A percentile compares a stretch with the other conserved stretches of the same genome.
These are phyloP conservation scores for Boletus bicolor DNA, from an alignment of 768 basidiomycete species.

Conservation along the genomic window DNA sequence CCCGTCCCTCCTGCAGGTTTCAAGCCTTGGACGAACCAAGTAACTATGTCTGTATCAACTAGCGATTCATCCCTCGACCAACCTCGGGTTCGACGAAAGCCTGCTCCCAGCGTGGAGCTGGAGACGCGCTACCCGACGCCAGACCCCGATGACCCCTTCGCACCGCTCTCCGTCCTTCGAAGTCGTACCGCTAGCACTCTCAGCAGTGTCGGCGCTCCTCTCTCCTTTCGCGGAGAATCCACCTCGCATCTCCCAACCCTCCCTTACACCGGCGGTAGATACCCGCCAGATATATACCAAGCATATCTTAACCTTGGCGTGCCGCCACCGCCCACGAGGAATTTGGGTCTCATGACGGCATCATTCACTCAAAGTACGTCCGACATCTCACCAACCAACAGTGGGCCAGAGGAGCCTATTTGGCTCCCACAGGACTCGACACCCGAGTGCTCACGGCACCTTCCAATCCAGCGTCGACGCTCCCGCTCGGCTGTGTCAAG, in stretches of 20 bases:
- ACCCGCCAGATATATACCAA: slow-evolving; percentile 33
- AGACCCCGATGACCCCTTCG: slow-evolving; percentile 69
- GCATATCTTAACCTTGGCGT: slow-evolving; percentile 17
- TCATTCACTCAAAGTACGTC: slow-evolving; percentile 23
- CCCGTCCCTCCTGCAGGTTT: slow-evolving; percentile 12
- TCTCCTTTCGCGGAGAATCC: slow-evolving; percentile 30
- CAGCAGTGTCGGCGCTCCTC: slow-evolving; percentile 26
- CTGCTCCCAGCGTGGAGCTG: slow-evolving; percentile 49
- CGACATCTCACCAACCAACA: slow-evolving; percentile 14
- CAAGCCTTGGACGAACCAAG: slow-evolving; percentile 10
- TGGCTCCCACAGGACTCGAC: slow-evolving; percentile 8
- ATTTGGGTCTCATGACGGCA: slow-evolving; percentile 15
- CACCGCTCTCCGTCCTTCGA: slow-evolving; percentile 62
- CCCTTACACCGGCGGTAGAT: slow-evolving; percentile 32
- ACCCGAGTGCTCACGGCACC: slow-evolving; percentile 8
- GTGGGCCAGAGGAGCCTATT: slow-evolving; percentile 11
- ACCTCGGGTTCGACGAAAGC: slow-evolving; percentile 46
- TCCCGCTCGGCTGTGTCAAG: slow-evolving; percentile 34
- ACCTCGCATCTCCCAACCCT: slow-evolving; percentile 31
- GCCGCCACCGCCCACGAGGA: slow-evolving; percentile 9
- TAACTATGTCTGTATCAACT: slow-evolving; percentile 30
- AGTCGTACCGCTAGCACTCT: slow-evolving; percentile 49
- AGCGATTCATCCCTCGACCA: slow-evolving; percentile 25
- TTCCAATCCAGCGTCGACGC: slow-evolving; percentile 32
- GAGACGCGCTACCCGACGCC: slow-evolving; percentile 59